Base-by-base conservation (phyloP, 1,139 yeast genomes). In the Magnusiomyces fungicola region DNA sequence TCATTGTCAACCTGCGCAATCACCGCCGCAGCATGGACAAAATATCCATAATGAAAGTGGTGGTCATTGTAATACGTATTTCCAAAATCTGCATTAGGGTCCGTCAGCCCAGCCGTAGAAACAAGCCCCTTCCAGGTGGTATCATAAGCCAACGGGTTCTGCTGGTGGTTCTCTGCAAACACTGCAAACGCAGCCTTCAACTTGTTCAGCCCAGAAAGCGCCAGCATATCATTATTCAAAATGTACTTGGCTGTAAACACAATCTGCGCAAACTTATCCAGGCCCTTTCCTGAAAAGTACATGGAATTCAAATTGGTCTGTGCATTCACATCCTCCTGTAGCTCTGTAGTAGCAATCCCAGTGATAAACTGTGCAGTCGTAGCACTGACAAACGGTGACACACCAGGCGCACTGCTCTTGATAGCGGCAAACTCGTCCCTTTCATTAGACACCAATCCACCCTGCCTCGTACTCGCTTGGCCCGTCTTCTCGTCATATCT, bases 11-110 rank as follows among this genome's bases (percentile, higher is more conserved):
- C 71, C 53, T 74, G 70, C 12, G 83, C 89, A 49, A 83, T 73
- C 39, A 81, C 72, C 1, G 90, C 89, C 10, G 88, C 88, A 6
- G 88, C 83, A 58, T 82, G 88, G 50, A 83, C 72, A 53, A 76
- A 76, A 63, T 82, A 83, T 18, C 88, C 88, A 59, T 80, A 83
- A 60, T 83, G 89, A 76, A 81, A 83, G 60, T 82, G 88, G 61
- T 80, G 89, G 63, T 83, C 89, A 58, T 82, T 81, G 64, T 83
- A 83, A 62, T 74, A 79, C 12, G 80, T 72, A 55, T 79, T 70
- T 18, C 89, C 90, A 62, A 70, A 83, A 57, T 81, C 84, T 45
- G 76, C 77, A 48, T 55, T 55, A 5, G 77, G 71, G 55, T 77
- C 80, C 33, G 48, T 50, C 43, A 60, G 53, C 1, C 75, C 74